These are phyloP conservation scores for Herpotrichia juniperi DNA, from an alignment of 2,329 filamentous ascomycete species.

Conservation along the genomic window DNA sequence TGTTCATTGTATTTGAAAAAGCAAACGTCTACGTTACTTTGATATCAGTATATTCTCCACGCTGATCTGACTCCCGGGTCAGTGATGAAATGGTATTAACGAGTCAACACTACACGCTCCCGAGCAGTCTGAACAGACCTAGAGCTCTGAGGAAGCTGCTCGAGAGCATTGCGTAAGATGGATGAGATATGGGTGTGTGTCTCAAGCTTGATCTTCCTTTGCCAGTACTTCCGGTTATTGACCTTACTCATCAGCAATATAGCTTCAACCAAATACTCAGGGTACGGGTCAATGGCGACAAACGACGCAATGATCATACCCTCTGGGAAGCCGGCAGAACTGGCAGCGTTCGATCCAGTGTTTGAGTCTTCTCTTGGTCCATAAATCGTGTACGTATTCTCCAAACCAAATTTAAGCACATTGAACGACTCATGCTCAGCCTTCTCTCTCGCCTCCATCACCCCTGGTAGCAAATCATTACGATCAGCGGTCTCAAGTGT, in stretches of 20 bases:
- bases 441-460: constrained; percentile 4
- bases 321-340: not conserved
- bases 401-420: constrained; percentile 14
- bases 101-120: too few species aligned
- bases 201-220: constrained; percentile 1
- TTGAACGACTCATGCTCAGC: constrained; percentile 15
- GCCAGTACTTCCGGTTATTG: constrained; percentile 2
- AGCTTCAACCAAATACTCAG: constrained; percentile 4
- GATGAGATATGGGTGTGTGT: constrained; percentile 2
- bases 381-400: constrained; percentile 6
- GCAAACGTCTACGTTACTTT: too few species aligned
- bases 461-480: constrained; percentile 8
- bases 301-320: not conserved
- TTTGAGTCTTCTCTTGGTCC: constrained; percentile 1
- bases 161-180: constrained; percentile 1
- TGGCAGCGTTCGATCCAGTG: not conserved
- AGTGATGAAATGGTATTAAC: too few species aligned
- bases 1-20: too few species aligned
- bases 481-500: constrained; percentile 11
- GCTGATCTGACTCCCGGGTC: too few species aligned
- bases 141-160: constrained; percentile 4
- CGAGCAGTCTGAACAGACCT: constrained; percentile 4
- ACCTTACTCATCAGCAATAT: constrained; percentile 6
- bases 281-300: constrained; percentile 6
- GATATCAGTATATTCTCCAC: too few species aligned